phyloP scores from a whole-genome alignment of 1,284 basidiomycete species.

The Exsudoporus floridanus region DNA sequence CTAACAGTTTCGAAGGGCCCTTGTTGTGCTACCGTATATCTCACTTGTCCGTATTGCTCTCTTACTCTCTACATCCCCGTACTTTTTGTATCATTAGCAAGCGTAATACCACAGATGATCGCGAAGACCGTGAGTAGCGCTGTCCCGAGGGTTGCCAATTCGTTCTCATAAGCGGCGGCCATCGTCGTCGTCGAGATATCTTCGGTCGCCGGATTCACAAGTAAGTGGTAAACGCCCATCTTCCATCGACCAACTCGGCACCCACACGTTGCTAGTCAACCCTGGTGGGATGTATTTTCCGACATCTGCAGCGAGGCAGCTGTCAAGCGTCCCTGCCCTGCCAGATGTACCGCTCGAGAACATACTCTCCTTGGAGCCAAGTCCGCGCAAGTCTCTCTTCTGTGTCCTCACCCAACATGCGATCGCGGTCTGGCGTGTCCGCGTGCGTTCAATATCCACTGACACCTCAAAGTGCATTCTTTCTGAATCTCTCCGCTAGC shows the following conservation, averaged over 20 bases:
- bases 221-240: not conserved
- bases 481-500: conserved; percentile 47
- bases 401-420: conserved; percentile 68
- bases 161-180: conserved; percentile 14
- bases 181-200: conserved; percentile 6
- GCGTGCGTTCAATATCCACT: conserved; percentile 53
- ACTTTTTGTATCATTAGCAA: conserved; percentile 37
- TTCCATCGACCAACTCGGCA: too few species aligned
- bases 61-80: conserved; percentile 10
- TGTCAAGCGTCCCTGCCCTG: conserved; percentile 64
- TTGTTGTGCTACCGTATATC: conserved; percentile 23
- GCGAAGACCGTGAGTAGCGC: conserved; percentile 2
- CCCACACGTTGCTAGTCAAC: not conserved
- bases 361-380: conserved; percentile 60
- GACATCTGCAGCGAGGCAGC: conserved; percentile 69
- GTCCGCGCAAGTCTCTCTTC: conserved; percentile 76
- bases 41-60: conserved; percentile 15
- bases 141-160: too few species aligned
- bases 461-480: not conserved
- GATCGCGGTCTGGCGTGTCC: conserved; percentile 79
- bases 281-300: conserved; percentile 74
- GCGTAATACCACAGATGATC: conserved; percentile 26
- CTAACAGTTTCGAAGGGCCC: conserved; percentile 4
- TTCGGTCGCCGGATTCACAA: not conserved
- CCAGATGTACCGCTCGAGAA: conserved; percentile 60